Evolutionary conservation across 805 yeast species (phyloP).

Genomic region (Candida fluviatilis): DNA sequence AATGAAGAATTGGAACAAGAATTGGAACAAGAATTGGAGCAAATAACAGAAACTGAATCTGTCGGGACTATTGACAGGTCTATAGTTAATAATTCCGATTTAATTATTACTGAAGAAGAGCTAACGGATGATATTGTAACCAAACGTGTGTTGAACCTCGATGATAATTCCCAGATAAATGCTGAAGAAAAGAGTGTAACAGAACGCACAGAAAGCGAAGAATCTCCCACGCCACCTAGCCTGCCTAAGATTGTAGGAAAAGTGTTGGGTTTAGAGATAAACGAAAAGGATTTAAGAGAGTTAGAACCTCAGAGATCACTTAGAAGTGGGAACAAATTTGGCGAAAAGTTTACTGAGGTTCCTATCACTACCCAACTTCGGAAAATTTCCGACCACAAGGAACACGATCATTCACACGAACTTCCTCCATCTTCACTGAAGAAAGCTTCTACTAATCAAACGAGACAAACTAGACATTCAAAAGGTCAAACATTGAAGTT

Average conservation of each 20-base stretch:
- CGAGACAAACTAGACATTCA: slow-evolving; percentile 1
- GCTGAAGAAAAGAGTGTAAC: neutral
- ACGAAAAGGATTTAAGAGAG: slow-evolving; percentile 10
- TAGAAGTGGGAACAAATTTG: slow-evolving; percentile 22
- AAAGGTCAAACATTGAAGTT: slow-evolving; percentile 1
- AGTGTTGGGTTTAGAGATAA: slow-evolving; percentile 22
- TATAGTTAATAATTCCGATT: slow-evolving; percentile 2
- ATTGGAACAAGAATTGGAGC: too few species aligned
- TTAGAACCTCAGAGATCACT: slow-evolving; percentile 21
- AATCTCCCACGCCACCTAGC: neutral
- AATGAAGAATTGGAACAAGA: neutral
- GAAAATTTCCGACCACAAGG: slow-evolving; percentile 3
- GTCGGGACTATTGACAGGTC: neutral
- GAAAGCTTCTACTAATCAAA: neutral
- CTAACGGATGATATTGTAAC: neutral
- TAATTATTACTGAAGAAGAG: neutral
- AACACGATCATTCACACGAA: neutral
- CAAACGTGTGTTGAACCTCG: too few species aligned
- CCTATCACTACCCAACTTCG: slow-evolving; percentile 1
- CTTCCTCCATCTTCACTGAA: neutral
- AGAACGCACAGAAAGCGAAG: neutral
- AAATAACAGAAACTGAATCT: neutral
- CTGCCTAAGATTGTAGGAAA: slow-evolving; percentile 6
- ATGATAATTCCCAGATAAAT: too few species aligned
- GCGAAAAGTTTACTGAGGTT: slow-evolving; percentile 5